phyloP scores from a whole-genome alignment of 208 protist species.

The Phytomonas sp. region DNA sequence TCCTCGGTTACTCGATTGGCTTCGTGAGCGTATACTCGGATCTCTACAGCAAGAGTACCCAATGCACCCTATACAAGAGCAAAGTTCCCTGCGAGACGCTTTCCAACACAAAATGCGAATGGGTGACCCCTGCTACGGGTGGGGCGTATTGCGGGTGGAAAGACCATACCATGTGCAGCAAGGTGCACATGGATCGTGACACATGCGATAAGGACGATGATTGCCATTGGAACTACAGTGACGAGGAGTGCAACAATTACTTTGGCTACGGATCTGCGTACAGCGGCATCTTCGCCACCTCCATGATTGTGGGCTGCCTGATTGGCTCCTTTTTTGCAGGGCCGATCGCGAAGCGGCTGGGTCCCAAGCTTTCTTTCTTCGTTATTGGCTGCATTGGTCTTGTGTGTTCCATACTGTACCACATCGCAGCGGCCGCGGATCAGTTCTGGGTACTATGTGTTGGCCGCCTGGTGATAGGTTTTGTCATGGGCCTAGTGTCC shows the following conservation, averaged over 20 bases:
- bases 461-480: conserved; percentile 65
- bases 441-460: conserved; percentile 66
- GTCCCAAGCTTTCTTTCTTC: conserved; percentile 49
- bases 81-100: conserved; percentile 29
- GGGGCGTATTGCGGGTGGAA: conserved; percentile 30
- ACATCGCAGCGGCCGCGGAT: conserved; percentile 34
- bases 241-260: conserved; percentile 38
- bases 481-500: conserved; percentile 50
- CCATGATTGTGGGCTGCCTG: conserved; percentile 77
- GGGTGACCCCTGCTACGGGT: conserved; percentile 17
- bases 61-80: conserved; percentile 37
- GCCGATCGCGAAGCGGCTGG: conserved; percentile 27
- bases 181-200: background rate
- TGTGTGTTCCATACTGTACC: conserved; percentile 50
- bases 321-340: conserved; percentile 68
- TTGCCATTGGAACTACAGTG: conserved; percentile 49
- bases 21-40: conserved; percentile 66
- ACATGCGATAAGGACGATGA: conserved; percentile 19
- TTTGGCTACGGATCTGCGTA: conserved; percentile 43
- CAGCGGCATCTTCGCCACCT: conserved; percentile 68
- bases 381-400: conserved; percentile 43
- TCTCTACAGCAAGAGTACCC: conserved; percentile 43
- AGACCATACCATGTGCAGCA: conserved; percentile 14
- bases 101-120: conserved; percentile 45
- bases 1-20: conserved; percentile 71